These are phyloP conservation scores for Parastagonospora nodorum DNA, from an alignment of 2,329 filamentous ascomycete species.

Conservation along the genomic window DNA sequence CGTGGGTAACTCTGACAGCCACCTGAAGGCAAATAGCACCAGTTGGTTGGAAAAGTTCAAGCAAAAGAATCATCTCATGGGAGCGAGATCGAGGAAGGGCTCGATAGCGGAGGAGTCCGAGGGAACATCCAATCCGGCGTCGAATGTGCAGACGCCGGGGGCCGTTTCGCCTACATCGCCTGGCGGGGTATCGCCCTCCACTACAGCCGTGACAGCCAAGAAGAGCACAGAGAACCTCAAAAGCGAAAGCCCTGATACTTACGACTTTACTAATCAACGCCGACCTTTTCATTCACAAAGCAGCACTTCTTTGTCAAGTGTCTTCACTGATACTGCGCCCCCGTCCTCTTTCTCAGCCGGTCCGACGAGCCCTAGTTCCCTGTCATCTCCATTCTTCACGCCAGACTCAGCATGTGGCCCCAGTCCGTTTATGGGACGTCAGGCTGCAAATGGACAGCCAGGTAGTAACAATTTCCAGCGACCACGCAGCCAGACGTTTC, in stretches of 20 bases:
- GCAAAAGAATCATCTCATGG: constrained; percentile 73
- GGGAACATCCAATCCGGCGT: constrained; percentile 61
- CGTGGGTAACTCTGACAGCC: constrained; percentile 72
- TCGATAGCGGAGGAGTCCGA: constrained; percentile 71
- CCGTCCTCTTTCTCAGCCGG: constrained; percentile 70
- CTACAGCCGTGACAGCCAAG: constrained; percentile 65
- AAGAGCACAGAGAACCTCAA: constrained; percentile 72
- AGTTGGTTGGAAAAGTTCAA: constrained; percentile 96
- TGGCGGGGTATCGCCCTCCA: constrained; percentile 69
- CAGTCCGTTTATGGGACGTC: constrained; percentile 65
- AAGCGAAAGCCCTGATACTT: constrained; percentile 61
- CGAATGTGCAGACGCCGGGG: constrained; percentile 65
- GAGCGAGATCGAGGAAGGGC: constrained; percentile 59
- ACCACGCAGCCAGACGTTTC: constrained; percentile 87
- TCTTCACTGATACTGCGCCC: constrained; percentile 66
- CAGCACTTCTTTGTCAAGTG: constrained; percentile 69
- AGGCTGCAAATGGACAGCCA: constrained; percentile 53
- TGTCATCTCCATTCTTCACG: constrained; percentile 77
- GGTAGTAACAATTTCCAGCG: constrained; percentile 66
- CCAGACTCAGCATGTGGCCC: constrained; percentile 69
- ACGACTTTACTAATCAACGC: constrained; percentile 65
- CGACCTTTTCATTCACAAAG: constrained; percentile 69
- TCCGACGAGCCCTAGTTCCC: constrained; percentile 73
- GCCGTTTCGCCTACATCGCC: constrained; percentile 77
- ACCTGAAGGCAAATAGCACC: constrained; percentile 71